A percentile compares a stretch with the other conserved stretches of the same genome.
phyloP scores from a whole-genome alignment of 208 protist species.

The Spongospora subterranea region DNA sequence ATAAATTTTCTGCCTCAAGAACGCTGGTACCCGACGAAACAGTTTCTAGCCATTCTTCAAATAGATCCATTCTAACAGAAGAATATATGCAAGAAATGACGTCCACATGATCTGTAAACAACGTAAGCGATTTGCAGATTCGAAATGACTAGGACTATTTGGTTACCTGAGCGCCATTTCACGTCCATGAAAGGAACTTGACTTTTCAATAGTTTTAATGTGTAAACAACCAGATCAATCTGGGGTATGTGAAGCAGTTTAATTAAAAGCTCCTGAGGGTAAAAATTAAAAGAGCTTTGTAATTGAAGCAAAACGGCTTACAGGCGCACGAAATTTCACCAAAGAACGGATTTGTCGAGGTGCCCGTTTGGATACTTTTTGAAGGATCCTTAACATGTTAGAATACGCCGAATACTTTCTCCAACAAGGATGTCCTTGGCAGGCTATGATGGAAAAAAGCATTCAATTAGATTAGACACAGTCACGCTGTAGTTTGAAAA shows the following conservation, averaged over 20 bases:
- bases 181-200: not conserved
- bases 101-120: not conserved
- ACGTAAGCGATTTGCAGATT: not conserved
- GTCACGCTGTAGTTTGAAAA: not conserved
- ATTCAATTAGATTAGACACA: too few species aligned
- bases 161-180: constrained; percentile 22
- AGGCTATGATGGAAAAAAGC: too few species aligned
- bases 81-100: not conserved
- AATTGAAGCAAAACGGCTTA: constrained; percentile 18
- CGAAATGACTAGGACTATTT: not conserved
- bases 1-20: not conserved
- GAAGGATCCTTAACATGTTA: not conserved
- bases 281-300: not conserved
- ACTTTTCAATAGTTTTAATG: constrained; percentile 40
- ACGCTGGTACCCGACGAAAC: not conserved
- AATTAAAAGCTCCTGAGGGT: not conserved
- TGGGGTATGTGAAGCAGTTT: constrained; percentile 4
- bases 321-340: constrained; percentile 46
- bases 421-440: not conserved
- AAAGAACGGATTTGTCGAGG: constrained; percentile 23
- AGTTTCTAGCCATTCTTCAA: constrained; percentile 21
- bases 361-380: not conserved
- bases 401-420: constrained; percentile 56
- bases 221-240: constrained; percentile 2
- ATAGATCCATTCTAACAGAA: not conserved